A percentile compares a stretch with the other conserved stretches of the same genome.
These are phyloP conservation scores for Kwoniella europaea DNA, from an alignment of 768 basidiomycete species.

Conservation along the genomic window DNA sequence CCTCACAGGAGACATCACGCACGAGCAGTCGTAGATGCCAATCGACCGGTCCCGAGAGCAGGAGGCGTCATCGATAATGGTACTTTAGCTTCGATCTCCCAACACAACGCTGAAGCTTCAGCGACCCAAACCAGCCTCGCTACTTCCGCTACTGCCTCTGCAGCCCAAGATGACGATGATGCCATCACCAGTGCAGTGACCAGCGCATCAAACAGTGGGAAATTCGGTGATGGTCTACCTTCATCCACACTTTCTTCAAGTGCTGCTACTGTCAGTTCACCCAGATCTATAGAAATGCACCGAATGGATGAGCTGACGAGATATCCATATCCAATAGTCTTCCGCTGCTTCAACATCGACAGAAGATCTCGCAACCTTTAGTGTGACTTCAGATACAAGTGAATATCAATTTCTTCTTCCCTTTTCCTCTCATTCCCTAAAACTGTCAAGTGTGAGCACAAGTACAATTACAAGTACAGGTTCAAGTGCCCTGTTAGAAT, in stretches of 20 bases:
- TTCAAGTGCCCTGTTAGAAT: background rate
- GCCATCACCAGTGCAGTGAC: conserved; percentile 14
- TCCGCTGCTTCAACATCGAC: conserved; percentile 5
- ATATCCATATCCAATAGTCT: background rate
- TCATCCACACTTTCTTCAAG: background rate
- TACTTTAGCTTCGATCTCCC: conserved; percentile 17
- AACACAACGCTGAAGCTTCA: conserved; percentile 11
- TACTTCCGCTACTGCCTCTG: conserved; percentile 1
- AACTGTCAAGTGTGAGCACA: background rate
- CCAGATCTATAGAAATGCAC: background rate
- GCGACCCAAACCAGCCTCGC: conserved; percentile 4
- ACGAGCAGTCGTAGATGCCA: conserved; percentile 23
- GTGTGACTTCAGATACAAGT: conserved; percentile 5
- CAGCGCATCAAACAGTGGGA: conserved; percentile 15
- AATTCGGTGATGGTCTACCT: conserved; percentile 4
- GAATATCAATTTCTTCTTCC: conserved; percentile 1
- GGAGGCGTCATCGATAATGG: conserved; percentile 21
- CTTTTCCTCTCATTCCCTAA: background rate
- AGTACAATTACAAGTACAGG: background rate
- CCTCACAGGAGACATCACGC: conserved; percentile 28
- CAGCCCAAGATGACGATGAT: conserved; percentile 10
- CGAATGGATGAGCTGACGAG: background rate
- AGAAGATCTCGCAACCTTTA: conserved; percentile 9
- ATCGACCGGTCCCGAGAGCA: conserved; percentile 15
- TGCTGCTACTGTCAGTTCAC: conserved; percentile 12